Percentiles rank a stretch among this genome's conserved stretches.
Evolutionary conservation across 345 rosid genomes (phyloP).

Genomic region (Citrus australasica): DNA sequence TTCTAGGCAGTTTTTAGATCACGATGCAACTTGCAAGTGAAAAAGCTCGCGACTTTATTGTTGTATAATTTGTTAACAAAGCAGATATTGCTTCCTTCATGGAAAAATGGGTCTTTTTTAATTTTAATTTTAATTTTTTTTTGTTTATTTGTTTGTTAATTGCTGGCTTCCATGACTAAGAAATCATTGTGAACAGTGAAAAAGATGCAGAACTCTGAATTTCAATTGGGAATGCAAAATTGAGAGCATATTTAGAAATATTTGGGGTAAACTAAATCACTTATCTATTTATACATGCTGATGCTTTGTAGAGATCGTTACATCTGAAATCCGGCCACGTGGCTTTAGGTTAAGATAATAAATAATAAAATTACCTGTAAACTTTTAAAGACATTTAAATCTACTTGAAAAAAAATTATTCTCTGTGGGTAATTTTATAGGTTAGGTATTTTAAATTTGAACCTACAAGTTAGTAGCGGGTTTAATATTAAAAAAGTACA

Average conservation of each 20-base stretch:
- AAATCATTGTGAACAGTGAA: too few relatives aligned
- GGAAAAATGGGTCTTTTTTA: background rate
- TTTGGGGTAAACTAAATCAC: background rate
- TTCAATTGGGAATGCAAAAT: background rate
- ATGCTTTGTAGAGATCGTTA: too few relatives aligned
- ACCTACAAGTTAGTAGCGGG: rapidly evolving
- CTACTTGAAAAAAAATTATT: rapidly evolving
- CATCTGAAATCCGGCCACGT: too few relatives aligned
- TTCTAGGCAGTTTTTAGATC: background rate
- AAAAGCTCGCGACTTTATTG: background rate
- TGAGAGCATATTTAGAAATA: background rate
- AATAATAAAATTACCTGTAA: too few relatives aligned
- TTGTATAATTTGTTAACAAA: slow-evolving; percentile 3
- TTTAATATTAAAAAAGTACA: too few relatives aligned
- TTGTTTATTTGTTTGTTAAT: background rate
- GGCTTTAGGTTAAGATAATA: background rate
- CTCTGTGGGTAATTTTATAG: rapidly evolving
- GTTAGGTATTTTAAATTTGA: too few relatives aligned
- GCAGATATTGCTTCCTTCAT: background rate
- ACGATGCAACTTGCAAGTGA: slow-evolving; percentile 10
- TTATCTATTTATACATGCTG: too few relatives aligned
- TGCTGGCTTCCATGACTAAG: background rate
- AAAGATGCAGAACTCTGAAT: too few relatives aligned
- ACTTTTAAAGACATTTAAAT: rapidly evolving
- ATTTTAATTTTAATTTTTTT: too few relatives aligned